Evolutionary conservation across 495 filamentous ascomycete genomes (phyloP).

Genomic region (Talaromyces adpressus): DNA sequence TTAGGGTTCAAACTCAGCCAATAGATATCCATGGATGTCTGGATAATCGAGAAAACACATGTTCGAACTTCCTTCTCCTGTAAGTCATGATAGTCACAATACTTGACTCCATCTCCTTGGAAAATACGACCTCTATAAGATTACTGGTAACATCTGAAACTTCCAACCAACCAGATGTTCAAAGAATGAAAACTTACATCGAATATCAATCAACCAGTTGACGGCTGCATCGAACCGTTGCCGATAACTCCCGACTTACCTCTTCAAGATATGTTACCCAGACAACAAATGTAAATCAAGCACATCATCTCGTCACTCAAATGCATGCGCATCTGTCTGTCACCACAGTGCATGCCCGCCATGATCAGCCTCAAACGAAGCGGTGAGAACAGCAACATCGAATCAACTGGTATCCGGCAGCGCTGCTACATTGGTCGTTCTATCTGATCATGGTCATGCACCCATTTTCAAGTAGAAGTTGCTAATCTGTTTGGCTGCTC

Average conservation of each 20-base stretch:
- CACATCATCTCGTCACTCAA: neutral
- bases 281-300: neutral
- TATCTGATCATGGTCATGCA: neutral
- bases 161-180: neutral
- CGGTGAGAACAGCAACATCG: neutral
- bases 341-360: neutral
- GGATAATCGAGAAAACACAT: neutral
- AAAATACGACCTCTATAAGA: neutral
- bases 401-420: neutral
- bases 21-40: neutral
- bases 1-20: too few relatives aligned
- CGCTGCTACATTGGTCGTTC: neutral
- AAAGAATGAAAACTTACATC: neutral
- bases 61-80: neutral
- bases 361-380: neutral
- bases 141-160: neutral
- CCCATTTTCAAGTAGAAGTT: neutral
- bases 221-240: neutral
- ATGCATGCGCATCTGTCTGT: neutral
- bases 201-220: neutral
- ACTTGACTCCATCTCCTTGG: neutral
- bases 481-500: neutral
- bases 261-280: neutral
- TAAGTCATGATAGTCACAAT: neutral
- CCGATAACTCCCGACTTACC: neutral